Evolutionary conservation across 306 rosid genomes (phyloP).

Genomic region (Arachis stenosperma): DNA sequence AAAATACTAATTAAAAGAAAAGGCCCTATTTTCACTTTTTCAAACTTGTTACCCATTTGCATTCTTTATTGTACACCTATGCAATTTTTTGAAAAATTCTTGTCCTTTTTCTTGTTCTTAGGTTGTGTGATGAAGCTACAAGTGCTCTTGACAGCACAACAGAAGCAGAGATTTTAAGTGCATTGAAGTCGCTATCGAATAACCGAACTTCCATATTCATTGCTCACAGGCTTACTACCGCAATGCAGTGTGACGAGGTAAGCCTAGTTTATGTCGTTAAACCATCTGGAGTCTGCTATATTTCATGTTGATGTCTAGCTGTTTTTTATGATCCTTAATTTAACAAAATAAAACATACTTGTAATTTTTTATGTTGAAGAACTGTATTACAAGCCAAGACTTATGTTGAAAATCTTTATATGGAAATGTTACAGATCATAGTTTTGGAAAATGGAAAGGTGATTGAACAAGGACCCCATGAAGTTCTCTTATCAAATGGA

Average conservation of each 20-base stretch:
- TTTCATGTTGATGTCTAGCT: background rate
- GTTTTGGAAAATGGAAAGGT: conserved; percentile 96
- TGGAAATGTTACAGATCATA: conserved; percentile 63
- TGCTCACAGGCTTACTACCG: conserved; percentile 98
- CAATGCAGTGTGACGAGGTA: conserved; percentile 99
- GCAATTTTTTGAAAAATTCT: background rate
- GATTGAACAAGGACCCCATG: conserved; percentile 93
- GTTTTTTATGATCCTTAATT: background rate
- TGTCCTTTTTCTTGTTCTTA: conserved; percentile 37
- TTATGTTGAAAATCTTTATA: background rate
- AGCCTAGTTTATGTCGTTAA: conserved; percentile 16
- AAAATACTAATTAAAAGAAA: background rate
- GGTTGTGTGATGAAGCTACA: conserved; percentile 98
- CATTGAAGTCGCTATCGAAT: conserved; percentile 73
- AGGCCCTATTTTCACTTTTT: background rate
- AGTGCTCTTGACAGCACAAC: conserved; percentile 99
- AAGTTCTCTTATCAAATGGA: conserved; percentile 68
- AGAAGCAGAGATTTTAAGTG: conserved; percentile 89
- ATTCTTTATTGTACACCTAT: background rate
- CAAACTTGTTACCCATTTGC: background rate
- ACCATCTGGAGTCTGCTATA: conserved; percentile 11
- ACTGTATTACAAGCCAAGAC: background rate
- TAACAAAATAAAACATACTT: too few species aligned
- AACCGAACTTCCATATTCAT: conserved; percentile 91
- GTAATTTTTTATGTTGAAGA: too few species aligned